Evolutionary conservation across 805 yeast genomes (phyloP).

Genomic region (Candida stauntonica): DNA sequence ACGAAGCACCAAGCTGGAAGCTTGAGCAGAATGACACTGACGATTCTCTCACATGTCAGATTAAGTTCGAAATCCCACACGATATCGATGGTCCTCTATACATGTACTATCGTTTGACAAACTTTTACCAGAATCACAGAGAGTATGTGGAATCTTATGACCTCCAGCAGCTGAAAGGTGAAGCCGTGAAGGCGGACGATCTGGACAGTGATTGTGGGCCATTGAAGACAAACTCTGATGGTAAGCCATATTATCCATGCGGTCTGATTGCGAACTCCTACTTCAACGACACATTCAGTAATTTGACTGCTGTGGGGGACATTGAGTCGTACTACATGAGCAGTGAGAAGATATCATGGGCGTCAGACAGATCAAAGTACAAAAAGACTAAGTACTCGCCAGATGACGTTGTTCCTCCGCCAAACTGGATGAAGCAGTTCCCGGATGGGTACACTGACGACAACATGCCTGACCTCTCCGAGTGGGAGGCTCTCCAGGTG

Average conservation of each 20-base stretch:
- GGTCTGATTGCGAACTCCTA: conserved; percentile 90
- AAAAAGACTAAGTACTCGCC: conserved; percentile 67
- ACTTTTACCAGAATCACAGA: conserved; percentile 92
- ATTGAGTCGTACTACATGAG: conserved; percentile 17
- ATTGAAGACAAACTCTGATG: conserved; percentile 45
- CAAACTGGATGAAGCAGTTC: conserved; percentile 74
- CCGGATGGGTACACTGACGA: conserved; percentile 88
- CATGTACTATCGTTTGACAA: conserved; percentile 80
- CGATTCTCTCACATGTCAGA: conserved; percentile 45
- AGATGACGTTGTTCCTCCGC: conserved; percentile 84
- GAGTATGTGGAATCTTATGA: conserved; percentile 86
- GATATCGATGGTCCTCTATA: conserved; percentile 68
- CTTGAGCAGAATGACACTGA: conserved; percentile 36
- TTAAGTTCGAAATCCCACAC: conserved; percentile 70
- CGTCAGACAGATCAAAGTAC: conserved; percentile 66
- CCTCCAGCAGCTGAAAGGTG: conserved; percentile 74
- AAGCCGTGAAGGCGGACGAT: conserved; percentile 50
- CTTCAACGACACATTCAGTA: conserved; percentile 81
- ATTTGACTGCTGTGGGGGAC: conserved; percentile 34
- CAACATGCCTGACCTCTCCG: conserved; percentile 70
- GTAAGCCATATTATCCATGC: conserved; percentile 81
- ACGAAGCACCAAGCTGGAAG: conserved; percentile 58
- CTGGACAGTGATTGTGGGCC: conserved; percentile 60
- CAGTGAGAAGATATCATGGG: conserved; percentile 76
- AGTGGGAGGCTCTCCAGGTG: conserved; percentile 83